These are phyloP conservation scores for Ustilago cynodontis DNA, from an alignment of 1,284 basidiomycete genomes.

Conservation along the genomic window DNA sequence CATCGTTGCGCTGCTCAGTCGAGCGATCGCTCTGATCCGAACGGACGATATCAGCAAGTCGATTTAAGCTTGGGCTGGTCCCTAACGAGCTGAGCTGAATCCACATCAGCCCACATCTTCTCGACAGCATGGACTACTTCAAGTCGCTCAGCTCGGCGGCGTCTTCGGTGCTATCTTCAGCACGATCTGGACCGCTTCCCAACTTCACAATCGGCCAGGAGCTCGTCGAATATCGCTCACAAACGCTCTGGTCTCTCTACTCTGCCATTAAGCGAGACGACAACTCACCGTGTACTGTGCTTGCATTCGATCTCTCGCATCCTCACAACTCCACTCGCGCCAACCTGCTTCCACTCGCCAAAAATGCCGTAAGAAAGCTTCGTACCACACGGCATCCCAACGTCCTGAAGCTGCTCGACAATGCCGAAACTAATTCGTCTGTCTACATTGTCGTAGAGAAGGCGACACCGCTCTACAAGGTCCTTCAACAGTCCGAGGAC, in stretches of 20 bases:
- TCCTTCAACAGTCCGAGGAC: constrained; percentile 71
- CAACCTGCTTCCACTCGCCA: constrained; percentile 77
- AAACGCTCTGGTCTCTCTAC: constrained; percentile 85
- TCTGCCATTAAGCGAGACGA: constrained; percentile 89
- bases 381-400: constrained; percentile 93
- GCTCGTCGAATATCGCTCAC: constrained; percentile 77
- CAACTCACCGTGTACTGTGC: constrained; percentile 72
- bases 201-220: constrained; percentile 88
- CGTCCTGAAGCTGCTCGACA: constrained; percentile 88
- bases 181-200: constrained; percentile 83
- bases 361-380: constrained; percentile 90
- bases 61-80: not conserved
- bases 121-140: constrained; percentile 83
- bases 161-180: constrained; percentile 83
- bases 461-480: constrained; percentile 81
- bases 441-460: constrained; percentile 96
- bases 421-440: constrained; percentile 85
- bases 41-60: not conserved
- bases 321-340: constrained; percentile 49
- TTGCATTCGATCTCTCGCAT: constrained; percentile 61
- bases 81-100: too few species aligned
- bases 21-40: not conserved
- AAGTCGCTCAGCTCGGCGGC: constrained; percentile 86
- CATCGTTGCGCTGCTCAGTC: not conserved
- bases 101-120: too few species aligned